These are phyloP conservation scores for Russula compacta DNA, from an alignment of 768 basidiomycete genomes.

Conservation along the genomic window DNA sequence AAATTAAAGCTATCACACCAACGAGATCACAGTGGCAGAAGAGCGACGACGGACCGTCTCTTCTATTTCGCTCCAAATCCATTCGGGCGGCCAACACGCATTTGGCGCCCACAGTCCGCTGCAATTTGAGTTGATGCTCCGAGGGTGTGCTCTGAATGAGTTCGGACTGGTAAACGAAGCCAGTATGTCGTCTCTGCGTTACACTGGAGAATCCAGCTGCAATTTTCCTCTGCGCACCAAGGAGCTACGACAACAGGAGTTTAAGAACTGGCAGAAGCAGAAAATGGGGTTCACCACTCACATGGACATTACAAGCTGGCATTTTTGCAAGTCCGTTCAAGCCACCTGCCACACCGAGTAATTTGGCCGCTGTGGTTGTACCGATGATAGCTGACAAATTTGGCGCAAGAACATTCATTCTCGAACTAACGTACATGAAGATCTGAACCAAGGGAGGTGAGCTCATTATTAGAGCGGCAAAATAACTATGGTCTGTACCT, in stretches of 20 bases:
- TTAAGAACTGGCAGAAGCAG: too few relatives aligned
- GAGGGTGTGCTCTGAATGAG: constrained; percentile 76
- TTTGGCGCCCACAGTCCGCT: constrained; percentile 91
- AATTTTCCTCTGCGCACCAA: constrained; percentile 92
- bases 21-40: neutral
- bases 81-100: constrained; percentile 83
- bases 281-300: constrained; percentile 32
- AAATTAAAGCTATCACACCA: neutral
- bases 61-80: constrained; percentile 77
- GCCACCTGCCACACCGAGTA: constrained; percentile 95
- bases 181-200: constrained; percentile 85
- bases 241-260: constrained; percentile 43
- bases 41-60: constrained; percentile 58
- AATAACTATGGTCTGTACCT: constrained; percentile 35
- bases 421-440: constrained; percentile 97
- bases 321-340: constrained; percentile 85
- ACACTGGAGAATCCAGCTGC: constrained; percentile 84
- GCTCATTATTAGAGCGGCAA: neutral
- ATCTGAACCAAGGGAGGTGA: constrained; percentile 47
- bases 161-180: constrained; percentile 94
- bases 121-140: constrained; percentile 86
- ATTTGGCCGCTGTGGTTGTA: constrained; percentile 95
- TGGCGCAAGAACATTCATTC: constrained; percentile 97
- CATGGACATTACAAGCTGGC: constrained; percentile 92
- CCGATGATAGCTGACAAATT: constrained; percentile 98